These are phyloP conservation scores for Magnaporthiopsis poae DNA, from an alignment of 2,329 filamentous ascomycete species.

Conservation along the genomic window DNA sequence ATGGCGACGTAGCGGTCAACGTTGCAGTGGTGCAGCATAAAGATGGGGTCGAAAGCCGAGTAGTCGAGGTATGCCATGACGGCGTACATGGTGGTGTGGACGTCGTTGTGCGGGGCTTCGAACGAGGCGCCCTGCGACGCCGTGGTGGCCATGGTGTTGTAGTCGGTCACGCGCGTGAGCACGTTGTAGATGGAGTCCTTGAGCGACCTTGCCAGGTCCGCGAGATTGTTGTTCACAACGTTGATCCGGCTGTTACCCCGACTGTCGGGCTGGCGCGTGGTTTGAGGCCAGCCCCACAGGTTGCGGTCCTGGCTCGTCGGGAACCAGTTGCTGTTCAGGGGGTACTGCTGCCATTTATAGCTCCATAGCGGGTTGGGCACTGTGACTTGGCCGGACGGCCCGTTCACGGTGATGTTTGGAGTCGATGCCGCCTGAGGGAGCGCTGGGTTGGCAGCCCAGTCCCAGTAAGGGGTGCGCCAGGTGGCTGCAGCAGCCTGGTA, in stretches of 20 bases:
- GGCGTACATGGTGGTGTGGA: constrained; percentile 23
- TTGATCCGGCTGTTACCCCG: background rate
- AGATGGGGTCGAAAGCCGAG: constrained; percentile 31
- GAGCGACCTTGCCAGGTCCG: constrained; percentile 1
- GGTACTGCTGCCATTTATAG: constrained; percentile 36
- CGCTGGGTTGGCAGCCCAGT: constrained; percentile 32
- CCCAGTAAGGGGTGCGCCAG: constrained; percentile 40
- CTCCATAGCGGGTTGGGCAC: constrained; percentile 37
- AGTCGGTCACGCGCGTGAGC: constrained; percentile 24
- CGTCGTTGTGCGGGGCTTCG: constrained; percentile 27
- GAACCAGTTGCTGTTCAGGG: constrained; percentile 16
- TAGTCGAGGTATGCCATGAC: constrained; percentile 20
- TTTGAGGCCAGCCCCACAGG: constrained; percentile 4
- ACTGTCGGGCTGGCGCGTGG: constrained; percentile 1
- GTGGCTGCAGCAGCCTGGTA: constrained; percentile 33
- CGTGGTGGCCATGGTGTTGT: constrained; percentile 27
- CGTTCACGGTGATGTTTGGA: constrained; percentile 10
- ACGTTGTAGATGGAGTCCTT: constrained; percentile 22
- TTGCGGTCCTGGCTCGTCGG: constrained; percentile 8
- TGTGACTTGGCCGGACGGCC: constrained; percentile 13
- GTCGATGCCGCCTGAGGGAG: constrained; percentile 25
- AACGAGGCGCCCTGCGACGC: constrained; percentile 26
- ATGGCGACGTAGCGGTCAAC: constrained; percentile 46
- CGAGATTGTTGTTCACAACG: constrained; percentile 2
- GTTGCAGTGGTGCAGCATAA: constrained; percentile 41